Conservation (phyloP, 148 eudicot genomes). For the Heliosperma pusillum region DNA sequence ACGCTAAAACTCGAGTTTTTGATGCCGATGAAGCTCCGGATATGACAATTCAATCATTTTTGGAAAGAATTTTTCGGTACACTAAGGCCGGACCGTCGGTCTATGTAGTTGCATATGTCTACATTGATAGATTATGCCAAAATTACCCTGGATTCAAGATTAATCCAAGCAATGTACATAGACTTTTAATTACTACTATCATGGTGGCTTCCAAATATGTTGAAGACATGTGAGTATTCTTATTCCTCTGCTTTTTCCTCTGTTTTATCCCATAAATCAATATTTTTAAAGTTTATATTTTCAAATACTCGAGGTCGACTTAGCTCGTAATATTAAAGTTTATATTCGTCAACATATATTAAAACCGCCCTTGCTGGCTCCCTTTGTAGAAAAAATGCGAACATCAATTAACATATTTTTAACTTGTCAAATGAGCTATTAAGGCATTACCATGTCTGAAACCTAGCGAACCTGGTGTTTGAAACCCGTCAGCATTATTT, state of each 20-base stretch:
- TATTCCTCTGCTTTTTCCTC: neutral
- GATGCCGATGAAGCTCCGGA: conserved; percentile 84
- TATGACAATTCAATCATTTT: conserved; percentile 70
- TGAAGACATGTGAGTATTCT: conserved; percentile 66
- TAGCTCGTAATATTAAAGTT: too few relatives aligned
- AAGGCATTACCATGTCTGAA: too few relatives aligned
- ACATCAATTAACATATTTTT: too few relatives aligned
- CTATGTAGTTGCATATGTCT: conserved; percentile 86
- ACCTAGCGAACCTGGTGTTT: neutral
- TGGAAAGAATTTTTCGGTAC: conserved; percentile 86
- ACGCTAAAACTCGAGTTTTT: conserved; percentile 43
- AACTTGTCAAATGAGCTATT: too few relatives aligned
- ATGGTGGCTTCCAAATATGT: conserved; percentile 96
- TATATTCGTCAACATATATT: too few relatives aligned
- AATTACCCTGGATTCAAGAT: conserved; percentile 60
- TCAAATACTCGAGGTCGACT: too few relatives aligned
- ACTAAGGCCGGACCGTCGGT: conserved; percentile 82
- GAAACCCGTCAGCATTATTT: neutral
- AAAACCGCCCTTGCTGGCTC: too few relatives aligned
- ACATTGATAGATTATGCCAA: conserved; percentile 78
- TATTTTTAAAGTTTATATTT: too few relatives aligned
- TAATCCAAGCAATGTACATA: conserved; percentile 71
- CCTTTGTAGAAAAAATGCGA: too few relatives aligned
- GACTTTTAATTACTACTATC: conserved; percentile 86
- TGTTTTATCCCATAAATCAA: neutral